Base-by-base conservation (phyloP, 2,329 filamentous ascomycete genomes). In the Aspergillus caelatus region DNA sequence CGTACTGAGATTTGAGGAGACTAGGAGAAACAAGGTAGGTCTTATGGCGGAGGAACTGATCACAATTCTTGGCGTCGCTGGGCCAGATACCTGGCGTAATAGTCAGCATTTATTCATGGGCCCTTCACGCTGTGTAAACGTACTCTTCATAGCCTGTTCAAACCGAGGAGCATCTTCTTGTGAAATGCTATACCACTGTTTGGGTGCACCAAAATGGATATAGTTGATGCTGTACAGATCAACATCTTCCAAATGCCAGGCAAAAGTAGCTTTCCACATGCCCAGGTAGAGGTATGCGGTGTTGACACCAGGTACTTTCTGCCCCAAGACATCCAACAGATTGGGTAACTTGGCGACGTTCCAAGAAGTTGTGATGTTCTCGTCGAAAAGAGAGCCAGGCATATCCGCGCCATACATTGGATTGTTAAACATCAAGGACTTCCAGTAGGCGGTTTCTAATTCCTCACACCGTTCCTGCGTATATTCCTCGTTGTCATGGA, bases 151-250 rank as follows among this genome's bases (percentile, higher is more conserved):
- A 48, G 93, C 94, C 43, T 89, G 88, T 78, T 99, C 95, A 71
- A 99, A 99, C 19, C 91, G 90, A 57, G 93, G 88, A 16, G 94
- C 93, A 76, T 99, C 95, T 68, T 92, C 91, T 77, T 98, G 96
- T 0, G 94, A 97, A 68, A 99, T 98, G 78, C 94, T 97, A 81
- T 99, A 99, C 95, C 95, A 99, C 77, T 99, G 95, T 80, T 99
- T 99, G 0, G 95, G 95, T 1, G 95, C 95, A 60, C 95, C 95
- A 77, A 99, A 99, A 75, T 99, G 95, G 64, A 99, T 93, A 77
- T 97, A 99, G 81, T 99, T 99, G 85, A 99, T 99, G 77, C 94
- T 98, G 87, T 99, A 99, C 5, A 99, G 86, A 81, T 99, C 95
- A 48, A 99, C 94, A 76, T 99, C 95, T 77, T 99, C 95, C 59